Base-by-base conservation (phyloP, 495 filamentous ascomycete genomes). In the Podospora conica region DNA sequence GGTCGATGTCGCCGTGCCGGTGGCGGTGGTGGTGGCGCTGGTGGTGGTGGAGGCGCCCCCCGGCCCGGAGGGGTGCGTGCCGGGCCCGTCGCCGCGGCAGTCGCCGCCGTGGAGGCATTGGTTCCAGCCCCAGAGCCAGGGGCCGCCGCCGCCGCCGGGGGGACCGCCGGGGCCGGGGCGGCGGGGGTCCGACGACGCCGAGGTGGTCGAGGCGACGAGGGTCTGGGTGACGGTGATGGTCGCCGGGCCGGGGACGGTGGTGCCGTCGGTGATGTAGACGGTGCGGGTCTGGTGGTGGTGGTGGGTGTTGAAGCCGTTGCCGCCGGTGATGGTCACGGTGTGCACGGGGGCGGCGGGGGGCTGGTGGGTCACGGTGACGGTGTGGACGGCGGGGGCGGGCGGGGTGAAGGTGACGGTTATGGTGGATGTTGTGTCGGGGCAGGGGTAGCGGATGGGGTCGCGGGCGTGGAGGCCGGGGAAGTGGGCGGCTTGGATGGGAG, bases 381-480 rank as follows among this genome's bases (percentile, higher is more conserved):
- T 61, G 60, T 61, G 20, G 22, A 9, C 11, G 21, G 55, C 20
- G 3, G 27, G 27, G 23, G 28, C 11, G 21, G 28, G 22, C 12
- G 24, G 53, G 2, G 62, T 68, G n/a, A 65, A 56, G 1, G 66
- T 62, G 11, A 66, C 55, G 57, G 69, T 71, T 2, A 64, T 33
- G 10, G 60, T 61, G 61, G 60, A 24, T 28, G 60, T 64, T 21
- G 60, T 2, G 3, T 8, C n/a, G 53, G 55, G 31, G 57, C 66
- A 65, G 33, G 58, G 62, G 9, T 58, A 57, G 28, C 57, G 61
- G n/a, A 53, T 29, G 22, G 54, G 57, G 29, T 68, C 62, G 22
- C 66, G n/a, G 23, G 61, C 53, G 12, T 55, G 53, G 24, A 61
- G 22, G 8, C 28, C 56, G 7, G 53, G 21, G 24, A 58, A 53